Conservation (phyloP, 805 yeast genomes). For the Saccharomycopsis vini region DNA sequence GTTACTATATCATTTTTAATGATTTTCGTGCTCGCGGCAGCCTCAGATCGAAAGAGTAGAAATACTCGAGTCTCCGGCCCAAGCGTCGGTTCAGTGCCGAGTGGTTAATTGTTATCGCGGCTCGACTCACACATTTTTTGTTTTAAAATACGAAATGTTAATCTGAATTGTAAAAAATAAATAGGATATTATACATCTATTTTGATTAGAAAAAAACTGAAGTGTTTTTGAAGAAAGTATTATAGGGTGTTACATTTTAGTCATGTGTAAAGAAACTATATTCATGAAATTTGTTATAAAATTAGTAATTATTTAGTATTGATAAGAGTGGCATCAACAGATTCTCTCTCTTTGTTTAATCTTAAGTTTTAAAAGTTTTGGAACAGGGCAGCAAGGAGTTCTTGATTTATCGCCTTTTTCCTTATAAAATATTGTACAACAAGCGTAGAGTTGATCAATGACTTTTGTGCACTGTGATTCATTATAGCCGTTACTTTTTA, state of each 20-base stretch:
- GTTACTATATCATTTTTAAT: conserved; percentile 17
- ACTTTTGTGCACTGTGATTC: conserved; percentile 65
- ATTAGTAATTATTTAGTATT: neutral
- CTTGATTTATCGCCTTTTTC: conserved; percentile 49
- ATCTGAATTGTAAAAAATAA: neutral
- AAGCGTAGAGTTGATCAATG: conserved; percentile 63
- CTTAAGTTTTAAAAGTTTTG: conserved; percentile 51
- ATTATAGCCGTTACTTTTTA: conserved; percentile 50
- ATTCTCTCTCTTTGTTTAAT: conserved; percentile 53
- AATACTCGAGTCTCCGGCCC: conserved; percentile 40
- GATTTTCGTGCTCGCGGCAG: conserved; percentile 87
- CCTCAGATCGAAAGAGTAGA: conserved; percentile 54
- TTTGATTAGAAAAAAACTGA: no score
- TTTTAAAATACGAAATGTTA: no score
- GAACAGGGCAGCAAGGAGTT: conserved; percentile 74
- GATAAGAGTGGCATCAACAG: conserved; percentile 48
- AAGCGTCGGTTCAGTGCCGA: conserved; percentile 30
- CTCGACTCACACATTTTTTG: conserved; percentile 53
- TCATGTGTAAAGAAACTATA: no score
- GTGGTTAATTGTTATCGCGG: conserved; percentile 53
- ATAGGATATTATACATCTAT: no score
- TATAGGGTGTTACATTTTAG: no score
- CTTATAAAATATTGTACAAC: conserved; percentile 62
- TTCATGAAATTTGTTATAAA: no score
- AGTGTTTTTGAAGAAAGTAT: no score